Evolutionary conservation across 495 filamentous ascomycete genomes (phyloP).

Genomic region (Neurospora intermedia): DNA sequence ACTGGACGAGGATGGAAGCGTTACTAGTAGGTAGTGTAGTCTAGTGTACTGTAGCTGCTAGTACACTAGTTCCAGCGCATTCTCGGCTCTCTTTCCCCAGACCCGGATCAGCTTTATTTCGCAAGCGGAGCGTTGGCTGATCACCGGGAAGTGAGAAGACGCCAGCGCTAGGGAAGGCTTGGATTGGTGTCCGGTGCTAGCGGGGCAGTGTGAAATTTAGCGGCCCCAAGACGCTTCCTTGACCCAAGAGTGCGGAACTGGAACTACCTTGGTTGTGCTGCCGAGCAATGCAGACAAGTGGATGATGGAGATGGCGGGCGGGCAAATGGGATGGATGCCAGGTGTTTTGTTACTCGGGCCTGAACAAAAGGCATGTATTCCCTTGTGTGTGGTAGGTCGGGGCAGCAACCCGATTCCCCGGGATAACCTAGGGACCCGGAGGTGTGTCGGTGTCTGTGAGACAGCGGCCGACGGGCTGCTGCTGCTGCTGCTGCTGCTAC

Average conservation of each 20-base stretch:
- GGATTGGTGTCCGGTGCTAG: not conserved
- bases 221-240: not conserved
- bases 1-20: not conserved
- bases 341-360: not conserved
- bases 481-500: not conserved
- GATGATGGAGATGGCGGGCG: not conserved
- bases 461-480: not conserved
- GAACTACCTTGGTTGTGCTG: not conserved
- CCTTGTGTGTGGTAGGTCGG: not conserved
- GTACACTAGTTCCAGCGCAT: not conserved
- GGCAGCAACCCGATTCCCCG: not conserved
- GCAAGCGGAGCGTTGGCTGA: not conserved
- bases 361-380: not conserved
- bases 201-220: not conserved
- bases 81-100: not conserved
- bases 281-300: not conserved
- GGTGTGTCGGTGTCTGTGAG: not conserved
- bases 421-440: not conserved
- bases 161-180: not conserved
- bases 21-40: not conserved
- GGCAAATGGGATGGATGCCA: not conserved
- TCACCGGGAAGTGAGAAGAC: not conserved
- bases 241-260: not conserved
- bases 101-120: not conserved
- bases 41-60: not conserved